These are phyloP conservation scores for Tetracladium setigerum DNA, from an alignment of 495 filamentous ascomycete genomes.

Conservation along the genomic window DNA sequence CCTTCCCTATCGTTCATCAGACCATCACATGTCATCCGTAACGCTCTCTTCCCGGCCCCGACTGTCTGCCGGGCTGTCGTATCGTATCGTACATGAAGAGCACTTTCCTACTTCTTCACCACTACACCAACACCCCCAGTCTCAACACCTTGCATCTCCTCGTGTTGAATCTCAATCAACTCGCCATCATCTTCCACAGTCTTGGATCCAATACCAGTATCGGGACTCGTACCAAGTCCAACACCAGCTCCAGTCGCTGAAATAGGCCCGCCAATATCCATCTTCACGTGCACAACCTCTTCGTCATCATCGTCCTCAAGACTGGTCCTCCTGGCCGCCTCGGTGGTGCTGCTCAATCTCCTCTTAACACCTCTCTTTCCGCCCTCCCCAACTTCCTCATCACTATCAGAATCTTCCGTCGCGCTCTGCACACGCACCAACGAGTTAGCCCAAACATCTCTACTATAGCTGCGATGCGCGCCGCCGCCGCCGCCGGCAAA, in stretches of 20 bases:
- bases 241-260: too few relatives aligned
- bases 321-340: constrained; percentile 45
- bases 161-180: constrained; percentile 20
- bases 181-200: constrained; percentile 15
- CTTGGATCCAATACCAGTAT: too few relatives aligned
- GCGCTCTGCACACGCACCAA: constrained; percentile 1
- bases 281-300: constrained; percentile 27
- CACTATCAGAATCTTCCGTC: constrained; percentile 20
- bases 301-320: constrained; percentile 51
- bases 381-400: constrained; percentile 25
- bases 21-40: too few relatives aligned
- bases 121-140: too few relatives aligned
- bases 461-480: too few relatives aligned
- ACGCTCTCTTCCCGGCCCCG: too few relatives aligned
- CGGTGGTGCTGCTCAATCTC: constrained; percentile 29
- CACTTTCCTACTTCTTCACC: too few relatives aligned
- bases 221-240: too few relatives aligned
- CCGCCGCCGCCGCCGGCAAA: too few relatives aligned
- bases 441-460: constrained; percentile 17
- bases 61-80: too few relatives aligned
- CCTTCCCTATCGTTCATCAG: too few relatives aligned
- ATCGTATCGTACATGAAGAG: too few relatives aligned
- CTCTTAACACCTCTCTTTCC: constrained; percentile 8
- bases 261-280: background rate
- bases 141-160: constrained; percentile 16